Conservation (phyloP, 371 early-diverging fungal genomes). For the Smittium mucronatum region DNA sequence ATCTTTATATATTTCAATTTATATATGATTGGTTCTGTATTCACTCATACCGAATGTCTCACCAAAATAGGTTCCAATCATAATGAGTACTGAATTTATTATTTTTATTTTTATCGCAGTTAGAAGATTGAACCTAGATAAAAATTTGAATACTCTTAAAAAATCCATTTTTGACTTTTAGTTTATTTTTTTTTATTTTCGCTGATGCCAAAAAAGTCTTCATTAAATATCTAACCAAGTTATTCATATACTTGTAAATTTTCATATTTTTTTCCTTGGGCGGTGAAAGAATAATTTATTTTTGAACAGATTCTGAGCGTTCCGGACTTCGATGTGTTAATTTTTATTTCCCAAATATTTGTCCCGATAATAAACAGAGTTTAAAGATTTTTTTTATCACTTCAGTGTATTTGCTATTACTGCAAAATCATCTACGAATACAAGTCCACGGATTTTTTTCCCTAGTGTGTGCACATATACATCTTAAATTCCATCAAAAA, state of each 20-base stretch:
- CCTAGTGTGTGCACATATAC: neutral
- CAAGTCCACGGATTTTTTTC: neutral
- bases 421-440: slow-evolving; percentile 2
- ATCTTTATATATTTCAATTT: slow-evolving; percentile 1
- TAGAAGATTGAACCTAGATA: neutral
- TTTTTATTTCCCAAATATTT: neutral
- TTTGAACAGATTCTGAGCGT: neutral
- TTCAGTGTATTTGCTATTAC: neutral
- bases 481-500: neutral
- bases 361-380: neutral
- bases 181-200: neutral
- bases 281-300: neutral
- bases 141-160: neutral
- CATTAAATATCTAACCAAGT: neutral
- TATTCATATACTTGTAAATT: neutral
- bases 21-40: neutral
- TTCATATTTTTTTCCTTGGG: neutral
- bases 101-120: slow-evolving; percentile 1
- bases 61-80: neutral
- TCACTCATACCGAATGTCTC: slow-evolving; percentile 2
- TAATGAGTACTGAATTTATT: neutral
- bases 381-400: neutral
- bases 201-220: neutral
- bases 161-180: neutral
- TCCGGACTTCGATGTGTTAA: neutral